Evolutionary conservation across 1,139 yeast species (phyloP), one percentile per base, ranked within the genome.

Genomic region (Magnusiomyces tetraspermus): DNA sequence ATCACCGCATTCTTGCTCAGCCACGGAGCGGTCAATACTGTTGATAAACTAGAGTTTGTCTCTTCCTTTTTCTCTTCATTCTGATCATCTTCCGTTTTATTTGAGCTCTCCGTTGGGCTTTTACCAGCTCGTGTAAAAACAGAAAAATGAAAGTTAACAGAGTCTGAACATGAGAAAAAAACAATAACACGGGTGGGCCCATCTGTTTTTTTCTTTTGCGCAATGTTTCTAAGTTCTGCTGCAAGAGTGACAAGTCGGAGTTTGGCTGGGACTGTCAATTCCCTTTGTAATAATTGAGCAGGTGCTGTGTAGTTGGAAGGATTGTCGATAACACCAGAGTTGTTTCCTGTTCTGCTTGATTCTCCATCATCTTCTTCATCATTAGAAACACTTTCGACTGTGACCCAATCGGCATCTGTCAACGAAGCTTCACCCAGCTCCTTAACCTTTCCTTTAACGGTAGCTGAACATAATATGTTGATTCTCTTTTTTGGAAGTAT

Each of bases 381-480:
- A 21, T 58, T 60, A 5, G 53, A 47, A 11, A 61, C 58, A 28
- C 58, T 57, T 19, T 60, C 64, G 42, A 70, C 67, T 22, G 77
- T 75, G 11, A 88, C 77, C 76, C 85, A 75, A 59, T 84, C 80
- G 1, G 96, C 90, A 57, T 85, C 75, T 5, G 57, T 53, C 56
- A 90, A 73, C 0, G 95, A 78, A 24, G 85, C 76, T 58, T 84
- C 83, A 31, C 96, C 96, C 53, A 92, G 73, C 62, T 85, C 81
- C 60, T 83, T 79, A 13, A 87, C 97, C 56, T 80, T 83, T 40
- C 80, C 80, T 62, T 86, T 88, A 71, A 88, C 81, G 0, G 99
- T 92, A 0, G 99, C 99, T 28, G 97, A 89, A 74, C 98, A 92
- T 56, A 92, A 71, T 10, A 92, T 78, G 59, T 86, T 89, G 49